Percentiles rank a stretch among this genome's conserved stretches.
These are phyloP conservation scores for Nicotiana knightiana DNA, from an alignment of 257 asterid species.

Conservation along the genomic window DNA sequence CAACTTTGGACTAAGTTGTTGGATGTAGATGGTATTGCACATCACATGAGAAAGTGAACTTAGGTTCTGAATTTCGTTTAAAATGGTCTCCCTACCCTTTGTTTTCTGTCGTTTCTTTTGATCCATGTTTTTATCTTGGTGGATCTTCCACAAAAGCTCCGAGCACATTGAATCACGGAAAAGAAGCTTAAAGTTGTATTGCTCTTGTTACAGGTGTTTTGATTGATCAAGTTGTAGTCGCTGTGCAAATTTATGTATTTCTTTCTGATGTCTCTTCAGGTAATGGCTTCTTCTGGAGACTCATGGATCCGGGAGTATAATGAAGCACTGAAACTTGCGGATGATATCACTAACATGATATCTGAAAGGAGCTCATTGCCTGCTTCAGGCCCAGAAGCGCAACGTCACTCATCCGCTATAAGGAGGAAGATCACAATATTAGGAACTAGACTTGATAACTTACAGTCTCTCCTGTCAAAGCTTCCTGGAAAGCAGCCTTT, in stretches of 20 bases:
- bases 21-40: background rate
- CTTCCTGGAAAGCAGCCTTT: slow-evolving; percentile 57
- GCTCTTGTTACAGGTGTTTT: background rate
- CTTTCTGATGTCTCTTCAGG: slow-evolving; percentile 13
- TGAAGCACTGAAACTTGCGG: slow-evolving; percentile 82
- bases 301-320: slow-evolving; percentile 92
- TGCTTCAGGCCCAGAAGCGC: slow-evolving; percentile 68
- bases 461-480: slow-evolving; percentile 56
- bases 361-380: slow-evolving; percentile 71
- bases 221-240: background rate
- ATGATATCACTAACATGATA: slow-evolving; percentile 78
- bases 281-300: slow-evolving; percentile 77
- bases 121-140: background rate
- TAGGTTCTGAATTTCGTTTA: background rate
- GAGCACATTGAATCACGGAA: background rate
- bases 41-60: background rate
- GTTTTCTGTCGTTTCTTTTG: background rate
- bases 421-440: slow-evolving; percentile 91
- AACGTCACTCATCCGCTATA: slow-evolving; percentile 75
- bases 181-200: background rate
- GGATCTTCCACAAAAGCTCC: background rate
- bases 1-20: background rate
- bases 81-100: background rate
- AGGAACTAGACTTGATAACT: slow-evolving; percentile 74
- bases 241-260: background rate